These are phyloP conservation scores for Alternaria sp. DNA, from an alignment of 2,329 filamentous ascomycete species.

Conservation along the genomic window DNA sequence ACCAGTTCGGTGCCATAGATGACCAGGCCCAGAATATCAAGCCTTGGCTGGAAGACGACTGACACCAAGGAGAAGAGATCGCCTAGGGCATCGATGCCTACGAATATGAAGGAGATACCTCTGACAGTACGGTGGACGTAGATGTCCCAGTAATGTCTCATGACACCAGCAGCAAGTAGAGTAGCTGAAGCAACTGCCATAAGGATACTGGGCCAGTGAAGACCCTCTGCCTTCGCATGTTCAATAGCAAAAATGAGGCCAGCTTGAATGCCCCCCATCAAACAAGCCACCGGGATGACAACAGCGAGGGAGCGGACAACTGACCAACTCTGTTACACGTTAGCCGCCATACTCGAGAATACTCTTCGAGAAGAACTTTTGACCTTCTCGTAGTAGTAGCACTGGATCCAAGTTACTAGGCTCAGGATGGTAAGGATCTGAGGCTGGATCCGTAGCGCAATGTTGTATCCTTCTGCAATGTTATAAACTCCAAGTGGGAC, in stretches of 20 bases:
- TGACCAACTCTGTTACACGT: conserved; percentile 60
- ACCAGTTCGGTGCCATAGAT: conserved; percentile 73
- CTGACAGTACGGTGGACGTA: conserved; percentile 71
- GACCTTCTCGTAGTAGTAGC: conserved; percentile 62
- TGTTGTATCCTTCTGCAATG: conserved; percentile 63
- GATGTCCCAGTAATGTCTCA: conserved; percentile 76
- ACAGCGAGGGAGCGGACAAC: conserved; percentile 59
- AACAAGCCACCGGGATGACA: conserved; percentile 60
- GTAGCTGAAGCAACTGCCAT: conserved; percentile 73
- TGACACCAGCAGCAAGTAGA: conserved; percentile 71
- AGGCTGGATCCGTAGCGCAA: conserved; percentile 64
- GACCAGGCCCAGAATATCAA: conserved; percentile 70
- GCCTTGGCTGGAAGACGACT: conserved; percentile 66
- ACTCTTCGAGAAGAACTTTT: neutral
- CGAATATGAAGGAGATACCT: conserved; percentile 77
- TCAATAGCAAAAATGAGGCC: conserved; percentile 67
- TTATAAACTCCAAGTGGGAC: conserved; percentile 72
- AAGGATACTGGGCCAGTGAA: conserved; percentile 69
- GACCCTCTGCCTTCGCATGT: conserved; percentile 54
- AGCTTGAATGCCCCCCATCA: conserved; percentile 68
- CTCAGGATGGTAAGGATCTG: conserved; percentile 64
- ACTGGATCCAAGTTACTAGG: conserved; percentile 64
- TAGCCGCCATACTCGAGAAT: neutral
- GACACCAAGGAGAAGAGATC: conserved; percentile 74
- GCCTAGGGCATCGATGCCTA: conserved; percentile 73